Percentiles rank a stretch among this genome's conserved stretches.
Conservation (phyloP, 345 rosid genomes). For the Anastatica hierochuntica region DNA sequence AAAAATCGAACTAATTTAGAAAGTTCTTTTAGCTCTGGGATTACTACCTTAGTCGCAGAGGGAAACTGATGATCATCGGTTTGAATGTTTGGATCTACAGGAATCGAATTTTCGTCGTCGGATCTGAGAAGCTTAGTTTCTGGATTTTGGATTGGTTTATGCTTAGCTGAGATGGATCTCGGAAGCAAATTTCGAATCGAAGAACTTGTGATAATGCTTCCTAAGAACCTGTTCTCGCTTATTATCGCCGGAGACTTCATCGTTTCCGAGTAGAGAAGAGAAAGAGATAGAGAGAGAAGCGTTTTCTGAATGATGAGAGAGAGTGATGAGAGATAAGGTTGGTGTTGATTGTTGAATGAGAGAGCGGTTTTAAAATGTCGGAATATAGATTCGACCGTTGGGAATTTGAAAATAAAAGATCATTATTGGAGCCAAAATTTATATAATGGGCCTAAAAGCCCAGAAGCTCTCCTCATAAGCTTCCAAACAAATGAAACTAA, state of each 20-base stretch:
- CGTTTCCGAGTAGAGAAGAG: not conserved
- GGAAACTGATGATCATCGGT: not conserved
- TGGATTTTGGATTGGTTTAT: slow-evolving; percentile 18
- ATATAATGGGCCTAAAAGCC: not conserved
- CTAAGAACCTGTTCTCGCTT: slow-evolving; percentile 33
- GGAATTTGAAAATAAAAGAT: not conserved
- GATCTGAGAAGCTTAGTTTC: slow-evolving; percentile 22
- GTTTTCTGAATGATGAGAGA: slow-evolving; percentile 1
- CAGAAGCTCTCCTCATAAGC: no score
- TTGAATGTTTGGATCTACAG: slow-evolving; percentile 42
- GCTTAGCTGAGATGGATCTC: slow-evolving; percentile 47
- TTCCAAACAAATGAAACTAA: no score
- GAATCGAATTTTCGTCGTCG: slow-evolving; percentile 52
- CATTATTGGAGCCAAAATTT: not conserved
- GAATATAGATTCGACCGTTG: slow-evolving; percentile 16
- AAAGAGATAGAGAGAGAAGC: slow-evolving; percentile 2
- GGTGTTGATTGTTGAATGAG: no score
- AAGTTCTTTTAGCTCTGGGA: not conserved
- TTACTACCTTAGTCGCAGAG: not conserved
- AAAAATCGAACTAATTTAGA: not conserved
- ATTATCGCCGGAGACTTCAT: slow-evolving; percentile 22
- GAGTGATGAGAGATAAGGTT: not conserved
- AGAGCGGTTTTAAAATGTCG: slow-evolving; percentile 9
- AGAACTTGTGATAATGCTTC: slow-evolving; percentile 41
- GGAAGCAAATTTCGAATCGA: slow-evolving; percentile 62